A percentile compares a stretch with the other conserved stretches of the same genome.
Conservation (phyloP, 495 filamentous ascomycete genomes). For the Amniculicola lignicola region DNA sequence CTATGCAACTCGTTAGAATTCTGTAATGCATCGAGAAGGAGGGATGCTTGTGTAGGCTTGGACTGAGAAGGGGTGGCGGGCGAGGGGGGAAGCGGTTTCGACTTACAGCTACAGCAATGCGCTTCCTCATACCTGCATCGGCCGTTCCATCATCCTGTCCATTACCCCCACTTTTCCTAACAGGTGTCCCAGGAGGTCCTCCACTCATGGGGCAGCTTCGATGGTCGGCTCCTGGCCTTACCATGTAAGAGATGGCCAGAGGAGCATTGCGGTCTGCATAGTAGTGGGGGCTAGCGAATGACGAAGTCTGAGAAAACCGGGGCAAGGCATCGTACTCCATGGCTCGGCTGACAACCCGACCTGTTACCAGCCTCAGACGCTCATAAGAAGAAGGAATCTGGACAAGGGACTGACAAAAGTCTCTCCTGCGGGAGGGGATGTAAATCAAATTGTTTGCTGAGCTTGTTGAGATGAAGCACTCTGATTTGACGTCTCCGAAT, state of each 20-base stretch:
- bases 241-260: conserved; percentile 3
- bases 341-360: neutral
- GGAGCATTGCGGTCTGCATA: conserved; percentile 25
- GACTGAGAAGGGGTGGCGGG: neutral
- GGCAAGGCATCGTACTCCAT: conserved; percentile 13
- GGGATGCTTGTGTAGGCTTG: neutral
- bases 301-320: conserved; percentile 5
- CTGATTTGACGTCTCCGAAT: conserved; percentile 14
- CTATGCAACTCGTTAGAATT: conserved; percentile 46
- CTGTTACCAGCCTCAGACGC: conserved; percentile 12
- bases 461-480: neutral
- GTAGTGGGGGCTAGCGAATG: neutral
- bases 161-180: too few species aligned
- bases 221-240: conserved; percentile 16
- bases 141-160: conserved; percentile 16
- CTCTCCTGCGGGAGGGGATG: conserved; percentile 16
- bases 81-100: neutral
- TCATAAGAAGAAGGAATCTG: neutral
- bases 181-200: neutral
- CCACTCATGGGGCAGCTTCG: conserved; percentile 14
- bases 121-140: conserved; percentile 3
- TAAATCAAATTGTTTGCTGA: conserved; percentile 23
- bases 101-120: conserved; percentile 36
- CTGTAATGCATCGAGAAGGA: neutral
- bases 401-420: conserved; percentile 3